Conservation (phyloP, 306 rosid species). For the Cercis canadensis region DNA sequence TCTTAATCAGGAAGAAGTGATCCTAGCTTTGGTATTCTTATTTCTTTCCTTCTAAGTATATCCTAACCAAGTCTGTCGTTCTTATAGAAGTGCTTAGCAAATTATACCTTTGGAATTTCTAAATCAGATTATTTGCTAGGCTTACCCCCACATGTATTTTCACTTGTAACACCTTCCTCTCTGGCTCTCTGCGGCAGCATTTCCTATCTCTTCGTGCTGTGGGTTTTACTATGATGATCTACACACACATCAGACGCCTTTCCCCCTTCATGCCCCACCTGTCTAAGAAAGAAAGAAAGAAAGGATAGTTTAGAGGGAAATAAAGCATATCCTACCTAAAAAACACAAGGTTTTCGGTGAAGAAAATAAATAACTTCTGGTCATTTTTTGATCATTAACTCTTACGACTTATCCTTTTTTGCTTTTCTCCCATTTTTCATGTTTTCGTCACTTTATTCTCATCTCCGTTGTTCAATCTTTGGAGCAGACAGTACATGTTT, state of each 20-base stretch:
- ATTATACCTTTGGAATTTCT: too few species aligned
- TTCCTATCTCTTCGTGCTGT: too few species aligned
- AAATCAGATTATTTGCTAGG: not conserved
- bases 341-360: not conserved
- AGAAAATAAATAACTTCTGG: not conserved
- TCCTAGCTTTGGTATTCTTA: too few species aligned
- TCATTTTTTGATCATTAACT: not conserved
- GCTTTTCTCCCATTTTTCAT: not conserved
- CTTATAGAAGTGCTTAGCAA: not conserved
- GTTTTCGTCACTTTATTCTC: not conserved
- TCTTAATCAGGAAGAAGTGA: not conserved
- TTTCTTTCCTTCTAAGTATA: not conserved
- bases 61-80: not conserved
- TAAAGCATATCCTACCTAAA: not conserved
- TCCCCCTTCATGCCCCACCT: too few species aligned
- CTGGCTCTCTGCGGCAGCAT: too few species aligned
- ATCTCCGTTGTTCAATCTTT: constrained; percentile 28
- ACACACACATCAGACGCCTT: too few species aligned
- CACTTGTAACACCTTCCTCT: too few species aligned
- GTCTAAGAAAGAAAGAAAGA: not conserved
- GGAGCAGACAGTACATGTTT: constrained; percentile 72
- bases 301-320: not conserved
- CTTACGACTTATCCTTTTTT: not conserved
- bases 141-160: not conserved
- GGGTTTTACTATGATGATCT: too few species aligned